A percentile compares a stretch with the other conserved stretches of the same genome.
These are phyloP conservation scores for Xylogone sp. DNA, from an alignment of 2,329 filamentous ascomycete genomes.

Conservation along the genomic window DNA sequence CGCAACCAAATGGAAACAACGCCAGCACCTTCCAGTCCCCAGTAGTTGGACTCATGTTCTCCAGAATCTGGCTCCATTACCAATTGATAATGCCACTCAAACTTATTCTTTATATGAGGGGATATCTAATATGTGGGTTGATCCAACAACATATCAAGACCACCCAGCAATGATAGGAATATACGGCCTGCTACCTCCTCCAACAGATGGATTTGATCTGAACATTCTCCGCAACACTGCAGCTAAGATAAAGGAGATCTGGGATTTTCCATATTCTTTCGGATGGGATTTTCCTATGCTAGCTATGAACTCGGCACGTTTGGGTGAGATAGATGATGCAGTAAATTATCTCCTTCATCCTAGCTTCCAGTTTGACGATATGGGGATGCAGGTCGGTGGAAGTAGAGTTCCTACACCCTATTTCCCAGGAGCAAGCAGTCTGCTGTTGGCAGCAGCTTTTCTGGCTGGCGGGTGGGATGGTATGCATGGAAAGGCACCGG, in stretches of 20 bases:
- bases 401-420: conserved; percentile 53
- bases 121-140: conserved; percentile 41
- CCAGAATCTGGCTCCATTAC: conserved; percentile 50
- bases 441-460: conserved; percentile 51
- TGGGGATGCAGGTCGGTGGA: conserved; percentile 51
- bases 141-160: conserved; percentile 33
- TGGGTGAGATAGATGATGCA: conserved; percentile 38
- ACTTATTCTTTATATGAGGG: conserved; percentile 54
- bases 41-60: conserved; percentile 43
- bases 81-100: conserved; percentile 35
- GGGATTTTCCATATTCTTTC: conserved; percentile 38
- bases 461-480: conserved; percentile 55
- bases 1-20: conserved; percentile 47
- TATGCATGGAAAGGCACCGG: conserved; percentile 42
- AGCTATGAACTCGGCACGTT: conserved; percentile 40
- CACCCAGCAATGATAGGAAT: conserved; percentile 43
- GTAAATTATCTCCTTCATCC: conserved; percentile 41
- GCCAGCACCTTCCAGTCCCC: conserved; percentile 41
- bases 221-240: conserved; percentile 33
- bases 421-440: conserved; percentile 46
- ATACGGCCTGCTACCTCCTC: conserved; percentile 38
- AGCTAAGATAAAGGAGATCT: conserved; percentile 34
- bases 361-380: conserved; percentile 51
- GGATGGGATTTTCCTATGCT: conserved; percentile 45
- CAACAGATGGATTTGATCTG: conserved; percentile 33